Conservation (phyloP, 2,329 filamentous ascomycete species). For the Thelonectria rubi region DNA sequence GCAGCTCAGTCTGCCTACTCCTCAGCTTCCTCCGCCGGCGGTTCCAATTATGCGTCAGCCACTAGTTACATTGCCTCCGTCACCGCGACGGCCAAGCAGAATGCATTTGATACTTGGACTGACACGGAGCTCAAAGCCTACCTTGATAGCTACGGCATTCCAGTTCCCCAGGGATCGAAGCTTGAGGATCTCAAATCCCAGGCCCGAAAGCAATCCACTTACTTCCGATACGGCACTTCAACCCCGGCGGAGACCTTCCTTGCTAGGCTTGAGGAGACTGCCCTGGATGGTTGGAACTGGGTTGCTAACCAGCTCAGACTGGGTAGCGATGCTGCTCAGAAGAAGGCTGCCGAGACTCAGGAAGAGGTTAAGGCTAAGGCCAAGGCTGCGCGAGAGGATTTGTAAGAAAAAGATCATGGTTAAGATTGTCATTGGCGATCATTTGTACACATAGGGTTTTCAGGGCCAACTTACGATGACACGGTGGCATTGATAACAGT, state of each 20-base stretch:
- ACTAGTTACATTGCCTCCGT: slow-evolving; percentile 75
- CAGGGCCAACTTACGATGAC: background rate
- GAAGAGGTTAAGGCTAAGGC: slow-evolving; percentile 43
- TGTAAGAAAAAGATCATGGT: slow-evolving; percentile 49
- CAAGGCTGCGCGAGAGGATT: slow-evolving; percentile 56
- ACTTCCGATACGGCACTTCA: slow-evolving; percentile 79
- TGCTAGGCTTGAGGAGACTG: slow-evolving; percentile 66
- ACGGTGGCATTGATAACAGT: background rate
- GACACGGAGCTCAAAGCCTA: slow-evolving; percentile 79
- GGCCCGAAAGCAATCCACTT: slow-evolving; percentile 77
- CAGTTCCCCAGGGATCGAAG: slow-evolving; percentile 72
- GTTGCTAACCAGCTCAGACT: slow-evolving; percentile 57
- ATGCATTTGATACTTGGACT: slow-evolving; percentile 77
- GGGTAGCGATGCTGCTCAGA: slow-evolving; percentile 58
- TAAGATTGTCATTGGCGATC: background rate
- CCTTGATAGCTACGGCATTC: slow-evolving; percentile 79
- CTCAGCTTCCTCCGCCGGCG: slow-evolving; percentile 67
- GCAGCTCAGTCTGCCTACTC: slow-evolving; percentile 70
- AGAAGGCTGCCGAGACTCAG: slow-evolving; percentile 54
- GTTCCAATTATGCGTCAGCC: slow-evolving; percentile 69
- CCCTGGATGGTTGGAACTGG: slow-evolving; percentile 62
- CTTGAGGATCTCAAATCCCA: slow-evolving; percentile 75
- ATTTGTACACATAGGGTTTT: background rate
- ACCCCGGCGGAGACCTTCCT: slow-evolving; percentile 72
- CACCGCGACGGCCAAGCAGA: slow-evolving; percentile 71